These are phyloP conservation scores for Entonaema liquescens DNA, from an alignment of 495 filamentous ascomycete genomes.

Conservation along the genomic window DNA sequence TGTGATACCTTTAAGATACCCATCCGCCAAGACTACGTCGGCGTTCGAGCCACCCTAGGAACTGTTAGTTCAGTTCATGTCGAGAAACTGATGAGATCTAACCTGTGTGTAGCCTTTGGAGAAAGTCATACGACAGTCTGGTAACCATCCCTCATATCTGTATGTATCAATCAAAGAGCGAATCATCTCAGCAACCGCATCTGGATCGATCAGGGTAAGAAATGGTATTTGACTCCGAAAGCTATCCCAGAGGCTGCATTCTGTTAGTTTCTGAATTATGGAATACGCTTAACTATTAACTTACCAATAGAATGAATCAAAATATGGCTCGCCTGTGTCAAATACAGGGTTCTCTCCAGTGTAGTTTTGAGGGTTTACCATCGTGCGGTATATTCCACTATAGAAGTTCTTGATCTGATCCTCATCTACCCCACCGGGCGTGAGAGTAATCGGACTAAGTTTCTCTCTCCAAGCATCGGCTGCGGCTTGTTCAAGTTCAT, in stretches of 20 bases:
- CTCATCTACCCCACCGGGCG: slow-evolving; percentile 61
- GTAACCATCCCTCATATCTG: slow-evolving; percentile 71
- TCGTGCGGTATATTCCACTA: slow-evolving; percentile 74
- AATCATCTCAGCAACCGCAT: slow-evolving; percentile 70
- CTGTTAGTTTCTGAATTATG: slow-evolving; percentile 17
- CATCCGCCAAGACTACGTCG: slow-evolving; percentile 76
- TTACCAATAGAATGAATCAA: slow-evolving; percentile 80
- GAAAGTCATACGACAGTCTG: slow-evolving; percentile 70
- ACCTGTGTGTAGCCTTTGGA: slow-evolving; percentile 77
- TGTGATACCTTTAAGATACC: slow-evolving; percentile 71
- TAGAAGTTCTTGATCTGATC: slow-evolving; percentile 71
- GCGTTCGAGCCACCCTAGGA: slow-evolving; percentile 79
- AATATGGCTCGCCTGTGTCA: slow-evolving; percentile 77
- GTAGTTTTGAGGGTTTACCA: slow-evolving; percentile 80
- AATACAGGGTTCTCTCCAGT: slow-evolving; percentile 82
- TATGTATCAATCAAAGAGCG: slow-evolving; percentile 78
- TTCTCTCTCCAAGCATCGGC: slow-evolving; percentile 69
- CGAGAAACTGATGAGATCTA: neutral
- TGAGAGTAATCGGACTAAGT: slow-evolving; percentile 65
- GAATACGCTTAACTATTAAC: slow-evolving; percentile 21
- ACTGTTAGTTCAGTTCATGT: slow-evolving; percentile 4
- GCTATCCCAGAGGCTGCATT: slow-evolving; percentile 70
- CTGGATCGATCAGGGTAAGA: slow-evolving; percentile 73
- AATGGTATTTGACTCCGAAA: slow-evolving; percentile 77
- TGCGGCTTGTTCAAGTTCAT: slow-evolving; percentile 60